Evolutionary conservation across 768 basidiomycete genomes (phyloP).

Genomic region (Macrolepiota albuminosa): DNA sequence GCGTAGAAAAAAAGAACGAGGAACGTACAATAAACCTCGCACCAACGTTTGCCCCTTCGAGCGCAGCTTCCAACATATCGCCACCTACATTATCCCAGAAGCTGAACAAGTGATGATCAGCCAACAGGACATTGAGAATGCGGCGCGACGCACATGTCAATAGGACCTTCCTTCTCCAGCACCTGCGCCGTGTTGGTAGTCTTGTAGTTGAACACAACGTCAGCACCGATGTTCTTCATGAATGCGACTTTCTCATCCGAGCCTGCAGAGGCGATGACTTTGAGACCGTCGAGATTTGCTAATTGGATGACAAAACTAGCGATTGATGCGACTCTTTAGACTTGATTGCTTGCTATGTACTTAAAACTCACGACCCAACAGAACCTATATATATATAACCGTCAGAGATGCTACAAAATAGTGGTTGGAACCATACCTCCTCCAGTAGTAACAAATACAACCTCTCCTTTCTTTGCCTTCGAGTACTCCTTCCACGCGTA

Average conservation of each 20-base stretch:
- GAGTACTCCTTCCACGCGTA: constrained; percentile 38
- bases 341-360: not conserved
- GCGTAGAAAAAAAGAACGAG: not conserved
- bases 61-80: constrained; percentile 50
- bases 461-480: constrained; percentile 35
- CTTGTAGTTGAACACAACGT: constrained; percentile 75
- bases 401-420: not conserved
- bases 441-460: constrained; percentile 35
- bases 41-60: constrained; percentile 36
- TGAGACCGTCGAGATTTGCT: constrained; percentile 47
- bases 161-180: constrained; percentile 48
- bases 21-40: constrained; percentile 46
- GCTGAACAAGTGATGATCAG: constrained; percentile 15
- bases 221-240: constrained; percentile 56
- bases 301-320: constrained; percentile 44
- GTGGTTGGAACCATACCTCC: constrained; percentile 21
- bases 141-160: constrained; percentile 32
- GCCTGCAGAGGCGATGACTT: constrained; percentile 70
- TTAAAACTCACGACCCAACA: constrained; percentile 38
- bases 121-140: not conserved
- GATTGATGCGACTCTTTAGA: not conserved
- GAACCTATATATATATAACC: constrained; percentile 19
- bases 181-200: constrained; percentile 46
- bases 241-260: constrained; percentile 67
- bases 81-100: constrained; percentile 63